These are phyloP conservation scores for Trypanosomatidae sp. DNA, from an alignment of 208 protist genomes.

Conservation along the genomic window DNA sequence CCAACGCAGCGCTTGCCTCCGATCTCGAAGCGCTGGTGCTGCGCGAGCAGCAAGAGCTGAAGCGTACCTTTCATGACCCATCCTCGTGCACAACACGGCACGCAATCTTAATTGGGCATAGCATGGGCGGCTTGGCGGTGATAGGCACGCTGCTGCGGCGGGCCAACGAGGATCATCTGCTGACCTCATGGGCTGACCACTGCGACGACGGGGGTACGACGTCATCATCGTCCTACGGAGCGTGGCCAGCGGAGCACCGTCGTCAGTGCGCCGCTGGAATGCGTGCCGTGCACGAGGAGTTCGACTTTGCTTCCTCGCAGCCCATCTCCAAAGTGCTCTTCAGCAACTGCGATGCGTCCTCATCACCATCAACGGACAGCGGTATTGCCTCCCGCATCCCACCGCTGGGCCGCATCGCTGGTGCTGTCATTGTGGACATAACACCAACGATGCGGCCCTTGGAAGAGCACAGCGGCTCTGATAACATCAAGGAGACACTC, in stretches of 20 bases:
- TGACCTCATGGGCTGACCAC: constrained; percentile 27
- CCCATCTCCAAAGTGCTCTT: constrained; percentile 52
- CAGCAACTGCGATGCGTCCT: constrained; percentile 3
- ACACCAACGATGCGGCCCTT: constrained; percentile 43
- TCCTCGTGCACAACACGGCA: constrained; percentile 15
- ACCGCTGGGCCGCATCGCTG: constrained; percentile 41
- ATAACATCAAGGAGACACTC: constrained; percentile 43
- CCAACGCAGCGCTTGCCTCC: constrained; percentile 60
- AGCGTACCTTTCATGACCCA: constrained; percentile 7
- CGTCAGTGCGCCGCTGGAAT: constrained; percentile 36
- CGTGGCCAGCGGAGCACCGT: constrained; percentile 26
- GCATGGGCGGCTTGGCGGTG: constrained; percentile 83
- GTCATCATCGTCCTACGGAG: constrained; percentile 1
- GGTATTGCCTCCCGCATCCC: constrained; percentile 18
- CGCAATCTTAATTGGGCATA: constrained; percentile 80
- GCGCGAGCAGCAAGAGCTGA: constrained; percentile 31
- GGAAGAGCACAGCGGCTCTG: constrained; percentile 18
- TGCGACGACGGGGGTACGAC: constrained; percentile 6
- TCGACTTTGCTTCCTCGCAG: constrained; percentile 45
- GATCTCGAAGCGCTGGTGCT: constrained; percentile 73
- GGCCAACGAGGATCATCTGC: constrained; percentile 62
- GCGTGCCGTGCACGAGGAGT: constrained; percentile 57
- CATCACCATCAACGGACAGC: not conserved
- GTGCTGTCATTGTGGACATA: constrained; percentile 81
- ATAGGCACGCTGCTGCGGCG: constrained; percentile 73